These are phyloP conservation scores for Pythium dissimile DNA, from an alignment of 352 stramenopile species.

Conservation along the genomic window DNA sequence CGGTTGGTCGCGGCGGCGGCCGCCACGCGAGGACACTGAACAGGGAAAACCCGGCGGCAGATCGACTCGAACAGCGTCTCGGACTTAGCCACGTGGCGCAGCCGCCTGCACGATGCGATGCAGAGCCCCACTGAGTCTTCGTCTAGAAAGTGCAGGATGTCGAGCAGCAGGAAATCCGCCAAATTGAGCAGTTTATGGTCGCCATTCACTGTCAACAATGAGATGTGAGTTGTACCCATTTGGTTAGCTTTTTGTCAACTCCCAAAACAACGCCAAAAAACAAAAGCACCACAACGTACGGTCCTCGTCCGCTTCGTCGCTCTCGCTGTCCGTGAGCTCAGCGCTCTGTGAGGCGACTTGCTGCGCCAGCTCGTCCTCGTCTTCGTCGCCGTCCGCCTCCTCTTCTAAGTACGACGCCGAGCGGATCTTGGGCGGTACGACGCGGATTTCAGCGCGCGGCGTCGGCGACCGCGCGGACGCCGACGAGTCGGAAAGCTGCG, in stretches of 20 bases:
- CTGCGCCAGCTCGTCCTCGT: background rate
- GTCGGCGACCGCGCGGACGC: background rate
- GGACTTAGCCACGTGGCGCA: slow-evolving; percentile 44
- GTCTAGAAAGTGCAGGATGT: slow-evolving; percentile 68
- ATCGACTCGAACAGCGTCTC: slow-evolving; percentile 66
- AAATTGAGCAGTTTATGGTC: slow-evolving; percentile 60
- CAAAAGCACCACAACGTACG: slow-evolving; percentile 5
- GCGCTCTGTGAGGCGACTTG: background rate
- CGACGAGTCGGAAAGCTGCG: background rate
- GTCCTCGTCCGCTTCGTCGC: slow-evolving; percentile 23
- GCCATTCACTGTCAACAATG: slow-evolving; percentile 20
- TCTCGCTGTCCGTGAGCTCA: slow-evolving; percentile 2
- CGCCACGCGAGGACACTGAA: slow-evolving; percentile 48
- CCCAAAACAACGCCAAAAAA: background rate
- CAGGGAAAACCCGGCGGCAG: slow-evolving; percentile 68
- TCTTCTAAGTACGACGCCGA: slow-evolving; percentile 7
- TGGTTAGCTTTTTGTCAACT: background rate
- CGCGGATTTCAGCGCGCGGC: background rate
- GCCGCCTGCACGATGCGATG: slow-evolving; percentile 49
- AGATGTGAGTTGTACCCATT: background rate
- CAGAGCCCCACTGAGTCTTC: slow-evolving; percentile 65
- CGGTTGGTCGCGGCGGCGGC: slow-evolving; percentile 35
- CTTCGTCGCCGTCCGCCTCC: slow-evolving; percentile 5
- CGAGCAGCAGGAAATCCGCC: slow-evolving; percentile 60
- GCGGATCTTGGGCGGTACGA: slow-evolving; percentile 6